Percentiles rank a stretch among this genome's conserved stretches.
Evolutionary conservation across 2,329 filamentous ascomycete species (phyloP).

Genomic region (Claviceps fusiformis): DNA sequence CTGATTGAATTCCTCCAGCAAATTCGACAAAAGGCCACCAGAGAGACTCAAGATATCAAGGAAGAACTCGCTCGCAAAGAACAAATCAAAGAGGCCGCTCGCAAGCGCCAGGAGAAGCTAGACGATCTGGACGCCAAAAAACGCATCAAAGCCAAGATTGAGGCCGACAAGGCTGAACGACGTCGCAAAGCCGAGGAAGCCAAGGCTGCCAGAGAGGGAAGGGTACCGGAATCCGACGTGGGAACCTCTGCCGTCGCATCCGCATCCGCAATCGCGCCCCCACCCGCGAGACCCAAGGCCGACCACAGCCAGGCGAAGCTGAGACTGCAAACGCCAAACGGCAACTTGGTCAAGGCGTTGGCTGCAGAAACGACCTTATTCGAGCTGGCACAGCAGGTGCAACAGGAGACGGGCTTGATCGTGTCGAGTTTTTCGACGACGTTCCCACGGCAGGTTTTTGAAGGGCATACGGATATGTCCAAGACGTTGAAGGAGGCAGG

Average conservation of each 20-base stretch:
- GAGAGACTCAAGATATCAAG: constrained; percentile 77
- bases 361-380: constrained; percentile 84
- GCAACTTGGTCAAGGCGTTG: constrained; percentile 76
- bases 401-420: constrained; percentile 53
- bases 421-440: constrained; percentile 72
- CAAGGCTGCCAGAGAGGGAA: constrained; percentile 77
- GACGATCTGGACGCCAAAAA: constrained; percentile 78
- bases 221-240: constrained; percentile 29
- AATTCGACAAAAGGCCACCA: constrained; percentile 76
- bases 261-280: constrained; percentile 26
- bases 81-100: constrained; percentile 78
- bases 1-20: constrained; percentile 24
- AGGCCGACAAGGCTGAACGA: constrained; percentile 83
- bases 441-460: constrained; percentile 74
- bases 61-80: constrained; percentile 81
- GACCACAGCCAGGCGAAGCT: constrained; percentile 71
- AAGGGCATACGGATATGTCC: constrained; percentile 59
- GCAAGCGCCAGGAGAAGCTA: constrained; percentile 76
- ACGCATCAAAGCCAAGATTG: constrained; percentile 84
- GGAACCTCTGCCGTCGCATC: constrained; percentile 18
- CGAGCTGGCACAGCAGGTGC: constrained; percentile 69
- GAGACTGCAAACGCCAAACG: constrained; percentile 58
- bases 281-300: constrained; percentile 47
- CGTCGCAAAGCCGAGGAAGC: constrained; percentile 72
- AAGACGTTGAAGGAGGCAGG: constrained; percentile 89